Base-by-base conservation (phyloP, 495 filamentous ascomycete species). In the Neurospora sp. region DNA sequence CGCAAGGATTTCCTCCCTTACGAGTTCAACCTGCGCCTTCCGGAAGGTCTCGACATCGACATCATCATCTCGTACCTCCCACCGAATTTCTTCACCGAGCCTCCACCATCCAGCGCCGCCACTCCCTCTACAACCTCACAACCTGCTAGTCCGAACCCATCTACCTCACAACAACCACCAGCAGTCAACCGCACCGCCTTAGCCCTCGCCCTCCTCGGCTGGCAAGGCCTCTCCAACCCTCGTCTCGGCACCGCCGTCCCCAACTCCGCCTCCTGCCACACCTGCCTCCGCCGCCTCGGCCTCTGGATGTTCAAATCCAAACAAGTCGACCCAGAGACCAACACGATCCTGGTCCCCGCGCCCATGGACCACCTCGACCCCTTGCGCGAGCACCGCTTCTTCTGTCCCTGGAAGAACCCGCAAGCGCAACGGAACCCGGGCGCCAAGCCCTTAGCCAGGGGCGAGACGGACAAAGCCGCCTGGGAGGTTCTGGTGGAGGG, bases 241-340 rank as follows among this genome's bases (percentile, higher is more conserved):
- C 86, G 88, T 23, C 86, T 90, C 73, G 82, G 83, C 69, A 71
- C 37, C 37, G 75, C 81, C 37, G 85, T 87, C 38, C 86, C 90
- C 4, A 92, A 90, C 66, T 83, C 93, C n/a, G 90, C 90, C 18
- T 90, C 88, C 0, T 99, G 96, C 80, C 84, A 88, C 69, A 91
- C 91, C 44, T 99, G 96, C 79, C 93, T 97, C 77, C 90, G 95
- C 74, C 90, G 94, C 8, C 85, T 98, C 1, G 96, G 96, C 1
- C 87, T 99, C 8, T 99, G 96, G 96, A 90, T 99, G 83, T 99
- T 97, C 84, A 92, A 90, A 77, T 83, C 84, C 76, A 88, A 87
- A 74, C 82, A 86, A 74, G 76, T 88, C 39, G 83, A 86, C 75
- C 77, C 81, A 4, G 75, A 77, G 40, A 83, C 81, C 62, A 83